Evolutionary conservation across 495 filamentous ascomycete species (phyloP), one percentile per base, ranked within the genome.

Genomic region (Astrocystis sublimbata): DNA sequence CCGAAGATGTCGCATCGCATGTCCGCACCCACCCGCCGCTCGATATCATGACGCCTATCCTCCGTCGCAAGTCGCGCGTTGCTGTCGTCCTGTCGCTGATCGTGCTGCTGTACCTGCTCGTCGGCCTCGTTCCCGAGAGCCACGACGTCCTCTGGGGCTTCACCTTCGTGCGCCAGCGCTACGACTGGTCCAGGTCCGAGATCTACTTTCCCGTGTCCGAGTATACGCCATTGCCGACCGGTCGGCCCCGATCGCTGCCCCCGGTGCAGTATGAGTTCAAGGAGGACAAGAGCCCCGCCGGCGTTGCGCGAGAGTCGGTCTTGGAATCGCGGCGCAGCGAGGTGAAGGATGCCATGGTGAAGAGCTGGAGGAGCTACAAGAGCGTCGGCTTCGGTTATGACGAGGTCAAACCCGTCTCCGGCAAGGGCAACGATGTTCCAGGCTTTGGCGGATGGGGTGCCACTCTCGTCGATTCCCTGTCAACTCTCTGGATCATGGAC

Each of bases 401-500:
- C 71, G 91, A 94, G 71, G 72, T 93, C 8, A 74, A 77, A 8
- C 90, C 90, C 2, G 69, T 87, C 2, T 38, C 33, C 4, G 33
- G 52, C 4, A 7, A 35, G 10, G 6, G 86, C 9, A 55, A 55
- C 9, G 19, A 55, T 41, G 17, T 33, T 5, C 58, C 92, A 96
- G 19, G 68, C 68, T 19, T 93, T 69, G 88, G 85, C 64, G 88
- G 88, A 19, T 93, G 91, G 92, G 89, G 83, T 8, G 92, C 91
- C 7, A 93, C 92, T 2, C 70, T 96, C 62, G 88, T 96, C 3
- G 91, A 96, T 73, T 70, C 84, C 6, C 77, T 96, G 45, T 92
- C 94, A 70, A 89, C 90, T 0, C 74, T 96, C 4, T 93, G 88
- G 88, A 92, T 96, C 47, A 93, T 94, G 91, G 89, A 79, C 23